These are phyloP conservation scores for Berberis thunbergii DNA, from an alignment of 164 flowering plant species.

Conservation along the genomic window DNA sequence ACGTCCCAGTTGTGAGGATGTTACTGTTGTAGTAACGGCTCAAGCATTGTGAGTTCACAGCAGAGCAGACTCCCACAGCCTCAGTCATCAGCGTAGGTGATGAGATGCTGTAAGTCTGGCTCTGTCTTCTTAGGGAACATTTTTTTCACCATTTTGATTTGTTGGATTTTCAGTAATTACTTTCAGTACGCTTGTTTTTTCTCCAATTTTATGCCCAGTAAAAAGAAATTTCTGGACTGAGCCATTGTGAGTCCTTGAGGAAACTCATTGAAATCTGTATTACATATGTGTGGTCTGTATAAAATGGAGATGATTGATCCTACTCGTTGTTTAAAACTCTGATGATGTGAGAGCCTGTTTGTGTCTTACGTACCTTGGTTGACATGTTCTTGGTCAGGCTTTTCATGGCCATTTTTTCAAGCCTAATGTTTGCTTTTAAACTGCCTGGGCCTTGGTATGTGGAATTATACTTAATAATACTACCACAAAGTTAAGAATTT, in stretches of 20 bases:
- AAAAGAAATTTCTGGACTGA: background rate
- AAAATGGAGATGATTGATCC: too few relatives aligned
- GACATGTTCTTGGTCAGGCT: too few relatives aligned
- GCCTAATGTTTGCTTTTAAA: too few relatives aligned
- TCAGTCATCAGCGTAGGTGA: slow-evolving; percentile 82
- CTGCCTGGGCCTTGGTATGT: background rate
- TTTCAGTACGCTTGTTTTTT: background rate
- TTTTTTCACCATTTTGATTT: background rate
- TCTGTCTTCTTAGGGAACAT: background rate
- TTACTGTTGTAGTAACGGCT: slow-evolving; percentile 39
- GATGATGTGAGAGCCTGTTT: too few relatives aligned
- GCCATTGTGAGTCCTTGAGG: too few relatives aligned
- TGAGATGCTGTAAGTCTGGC: slow-evolving; percentile 80
- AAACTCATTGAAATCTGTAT: too few relatives aligned
- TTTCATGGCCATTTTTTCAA: too few relatives aligned
- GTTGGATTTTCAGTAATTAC: background rate
- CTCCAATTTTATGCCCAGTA: background rate
- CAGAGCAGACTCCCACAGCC: slow-evolving; percentile 39
- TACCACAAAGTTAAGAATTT: background rate
- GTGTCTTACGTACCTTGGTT: too few relatives aligned
- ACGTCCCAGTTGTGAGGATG: slow-evolving; percentile 20
- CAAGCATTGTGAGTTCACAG: slow-evolving; percentile 24
- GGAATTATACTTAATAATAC: background rate
- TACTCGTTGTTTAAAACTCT: too few relatives aligned
- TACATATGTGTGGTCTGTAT: too few relatives aligned